A percentile compares a stretch with the other conserved stretches of the same genome.
Conservation (phyloP, 2,329 filamentous ascomycete species). For the Onygenales sp. region DNA sequence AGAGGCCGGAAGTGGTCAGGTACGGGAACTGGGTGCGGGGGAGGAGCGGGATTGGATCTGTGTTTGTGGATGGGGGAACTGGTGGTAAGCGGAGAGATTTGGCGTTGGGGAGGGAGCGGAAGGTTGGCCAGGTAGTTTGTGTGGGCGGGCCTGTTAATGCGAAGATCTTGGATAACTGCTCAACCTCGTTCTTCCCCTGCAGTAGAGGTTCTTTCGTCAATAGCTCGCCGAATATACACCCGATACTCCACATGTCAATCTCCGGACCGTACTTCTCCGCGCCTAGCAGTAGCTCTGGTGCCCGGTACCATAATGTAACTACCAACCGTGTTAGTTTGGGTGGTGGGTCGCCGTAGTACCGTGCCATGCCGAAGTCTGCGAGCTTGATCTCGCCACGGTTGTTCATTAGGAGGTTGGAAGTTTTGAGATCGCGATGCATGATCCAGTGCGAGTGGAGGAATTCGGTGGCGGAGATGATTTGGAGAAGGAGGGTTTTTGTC, state of each 20-base stretch:
- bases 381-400: conserved; percentile 93
- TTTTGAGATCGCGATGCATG: conserved; percentile 87
- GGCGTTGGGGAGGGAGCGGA: conserved; percentile 79
- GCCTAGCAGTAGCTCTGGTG: conserved; percentile 82
- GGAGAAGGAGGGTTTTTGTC: conserved; percentile 78
- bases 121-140: conserved; percentile 73
- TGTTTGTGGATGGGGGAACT: conserved; percentile 25
- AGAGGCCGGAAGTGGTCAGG: conserved; percentile 64
- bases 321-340: conserved; percentile 81
- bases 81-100: conserved; percentile 62
- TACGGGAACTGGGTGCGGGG: conserved; percentile 72
- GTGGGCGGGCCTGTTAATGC: conserved; percentile 79
- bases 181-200: conserved; percentile 85
- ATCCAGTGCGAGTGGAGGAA: conserved; percentile 89
- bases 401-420: conserved; percentile 86
- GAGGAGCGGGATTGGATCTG: conserved; percentile 37
- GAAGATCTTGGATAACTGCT: conserved; percentile 81
- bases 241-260: conserved; percentile 92
- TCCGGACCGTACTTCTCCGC: conserved; percentile 62
- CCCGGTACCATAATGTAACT: conserved; percentile 93
- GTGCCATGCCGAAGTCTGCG: conserved; percentile 96
- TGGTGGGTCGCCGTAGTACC: conserved; percentile 72
- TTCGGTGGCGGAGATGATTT: conserved; percentile 68
- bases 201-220: conserved; percentile 73
- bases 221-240: conserved; percentile 91